These are phyloP conservation scores for Brettanomyces sp. DNA, from an alignment of 805 yeast genomes.

Conservation along the genomic window DNA sequence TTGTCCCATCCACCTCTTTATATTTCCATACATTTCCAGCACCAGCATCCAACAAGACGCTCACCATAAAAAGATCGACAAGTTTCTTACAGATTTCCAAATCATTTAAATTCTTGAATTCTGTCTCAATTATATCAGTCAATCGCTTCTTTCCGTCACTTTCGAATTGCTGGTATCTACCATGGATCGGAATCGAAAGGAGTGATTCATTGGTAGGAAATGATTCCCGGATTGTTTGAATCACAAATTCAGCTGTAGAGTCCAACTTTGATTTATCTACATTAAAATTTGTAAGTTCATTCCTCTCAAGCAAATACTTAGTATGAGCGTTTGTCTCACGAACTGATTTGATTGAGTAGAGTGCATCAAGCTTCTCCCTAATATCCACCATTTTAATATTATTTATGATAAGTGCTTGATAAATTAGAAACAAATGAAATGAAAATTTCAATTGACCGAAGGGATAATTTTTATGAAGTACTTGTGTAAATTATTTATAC, in stretches of 20 bases:
- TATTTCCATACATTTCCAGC: constrained; percentile 55
- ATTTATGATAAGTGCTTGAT: background rate
- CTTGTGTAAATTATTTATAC: too few species aligned
- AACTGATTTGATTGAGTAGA: constrained; percentile 45
- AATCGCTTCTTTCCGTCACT: constrained; percentile 39
- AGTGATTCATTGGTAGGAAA: constrained; percentile 33
- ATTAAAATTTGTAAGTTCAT: constrained; percentile 33
- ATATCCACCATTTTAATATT: constrained; percentile 5
- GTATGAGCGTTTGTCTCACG: constrained; percentile 42
- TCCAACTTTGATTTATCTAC: constrained; percentile 35
- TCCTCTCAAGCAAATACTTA: constrained; percentile 27
- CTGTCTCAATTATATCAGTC: constrained; percentile 27
- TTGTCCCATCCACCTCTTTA: constrained; percentile 27
- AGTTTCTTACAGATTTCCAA: constrained; percentile 43
- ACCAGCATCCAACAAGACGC: constrained; percentile 60
- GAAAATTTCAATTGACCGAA: too few species aligned
- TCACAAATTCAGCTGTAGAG: constrained; percentile 35
- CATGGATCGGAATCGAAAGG: constrained; percentile 50
- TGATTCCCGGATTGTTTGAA: constrained; percentile 33
- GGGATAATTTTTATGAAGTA: too few species aligned
- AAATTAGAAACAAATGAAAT: background rate
- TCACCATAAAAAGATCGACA: constrained; percentile 48
- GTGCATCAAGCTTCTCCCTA: constrained; percentile 19
- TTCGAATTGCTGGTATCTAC: constrained; percentile 59
- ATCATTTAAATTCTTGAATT: constrained; percentile 24